Evolutionary conservation across 225 moss, liverwort and hornwort species (phyloP), one percentile per base, ranked within the genome.

Genomic region (Bryoerythrophyllum caledonicum): DNA sequence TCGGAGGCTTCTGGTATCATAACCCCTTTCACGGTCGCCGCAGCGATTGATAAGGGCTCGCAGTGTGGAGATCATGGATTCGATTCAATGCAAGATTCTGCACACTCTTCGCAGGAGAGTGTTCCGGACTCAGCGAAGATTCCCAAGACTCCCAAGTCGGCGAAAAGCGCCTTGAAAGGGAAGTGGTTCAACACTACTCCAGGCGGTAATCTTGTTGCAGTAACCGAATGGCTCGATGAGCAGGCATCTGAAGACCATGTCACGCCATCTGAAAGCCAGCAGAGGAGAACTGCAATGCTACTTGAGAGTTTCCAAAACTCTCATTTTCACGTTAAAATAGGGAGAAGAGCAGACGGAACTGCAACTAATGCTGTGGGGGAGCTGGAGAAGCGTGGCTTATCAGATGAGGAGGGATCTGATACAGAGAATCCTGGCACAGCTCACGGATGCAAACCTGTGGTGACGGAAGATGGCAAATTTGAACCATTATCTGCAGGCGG

Each of bases 1-100:
- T 67, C 82, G 38, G 71, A 85, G 49, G 82, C 55, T 60, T 75
- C 82, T 69, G 91, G 87, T 59, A 84, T 79, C 68, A 83, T 95
- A 30, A 99, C 99, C 28, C 95, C 99, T 34, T 99, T 91, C 67
- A 92, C 92, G 78, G 90, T 91, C 53, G 93, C 95, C 74, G 94
- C 91, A 46, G 93, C 93, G 26, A 91, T 93, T 68, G 81, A 85
- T 65, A 90, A 78, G 55, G 80, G 80, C 60, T 73, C 72, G 21
- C 77, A 78, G 63, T 34, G 60, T 70, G 73, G 21, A 82, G 80
- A 80, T 65, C 63, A 74, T 72, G 79, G 61, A 38, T 80, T 70
- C n/a, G 82, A 81, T 80, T 40, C 55, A n/a, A 37, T 58, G 26
- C 81, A 83, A 72, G 80, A 71, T 40, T n/a, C n/a, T n/a, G n/a